These are phyloP conservation scores for Pythium apleroticum DNA, from an alignment of 352 stramenopile genomes.

Conservation along the genomic window DNA sequence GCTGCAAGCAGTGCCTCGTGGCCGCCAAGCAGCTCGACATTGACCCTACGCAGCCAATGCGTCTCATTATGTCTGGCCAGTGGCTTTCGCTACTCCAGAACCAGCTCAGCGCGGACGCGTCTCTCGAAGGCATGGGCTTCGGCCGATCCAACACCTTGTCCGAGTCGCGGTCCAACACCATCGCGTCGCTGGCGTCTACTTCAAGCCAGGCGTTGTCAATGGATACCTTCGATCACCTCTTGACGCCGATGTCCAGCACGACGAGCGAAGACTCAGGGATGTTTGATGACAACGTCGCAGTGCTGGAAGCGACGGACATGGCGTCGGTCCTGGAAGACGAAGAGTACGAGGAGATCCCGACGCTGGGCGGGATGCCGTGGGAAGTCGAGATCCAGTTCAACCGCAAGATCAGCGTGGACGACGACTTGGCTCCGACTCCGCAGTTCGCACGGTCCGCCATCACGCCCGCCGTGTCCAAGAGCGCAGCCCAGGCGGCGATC, in stretches of 20 bases:
- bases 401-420: slow-evolving; percentile 22
- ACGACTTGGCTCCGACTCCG: slow-evolving; percentile 1
- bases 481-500: slow-evolving; percentile 15
- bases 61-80: slow-evolving; percentile 17
- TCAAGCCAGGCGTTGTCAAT: slow-evolving; percentile 1
- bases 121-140: background rate
- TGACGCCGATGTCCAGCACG: slow-evolving; percentile 19
- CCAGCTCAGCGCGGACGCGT: background rate
- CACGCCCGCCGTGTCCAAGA: slow-evolving; percentile 20
- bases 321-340: slow-evolving; percentile 22
- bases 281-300: slow-evolving; percentile 14
- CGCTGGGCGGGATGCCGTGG: slow-evolving; percentile 9
- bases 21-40: slow-evolving; percentile 16
- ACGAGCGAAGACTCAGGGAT: background rate
- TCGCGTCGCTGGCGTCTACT: slow-evolving; percentile 8
- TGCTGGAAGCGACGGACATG: slow-evolving; percentile 26
- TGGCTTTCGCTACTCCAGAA: slow-evolving; percentile 15
- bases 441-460: slow-evolving; percentile 17
- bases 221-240: slow-evolving; percentile 15
- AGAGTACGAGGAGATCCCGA: slow-evolving; percentile 21
- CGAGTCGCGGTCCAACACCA: slow-evolving; percentile 5
- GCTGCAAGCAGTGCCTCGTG: slow-evolving; percentile 32
- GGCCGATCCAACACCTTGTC: slow-evolving; percentile 6
- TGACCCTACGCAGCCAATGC: slow-evolving; percentile 16
- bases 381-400: slow-evolving; percentile 16